Evolutionary conservation across 768 basidiomycete genomes (phyloP), one percentile per base, ranked within the genome.

Genomic region (Pulveroboletus ravenelii): DNA sequence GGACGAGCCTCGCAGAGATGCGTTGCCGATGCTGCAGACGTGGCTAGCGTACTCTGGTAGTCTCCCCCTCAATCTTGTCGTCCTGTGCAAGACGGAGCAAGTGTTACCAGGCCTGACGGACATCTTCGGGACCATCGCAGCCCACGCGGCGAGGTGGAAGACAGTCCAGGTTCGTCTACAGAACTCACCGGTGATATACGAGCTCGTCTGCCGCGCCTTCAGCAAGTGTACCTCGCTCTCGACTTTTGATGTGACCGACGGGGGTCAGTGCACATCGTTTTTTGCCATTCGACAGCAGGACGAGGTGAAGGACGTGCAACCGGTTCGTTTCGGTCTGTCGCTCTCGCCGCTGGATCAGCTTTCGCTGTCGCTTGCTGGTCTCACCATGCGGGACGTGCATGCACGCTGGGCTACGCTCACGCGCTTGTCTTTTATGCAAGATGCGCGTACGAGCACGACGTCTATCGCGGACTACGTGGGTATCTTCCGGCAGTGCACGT

Each of bases 391-490:
- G 32, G 50, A 64, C 8, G 51, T 66, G 6, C 46, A 40, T 4
- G 54, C 34, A 3, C 38, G 49, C 0, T 66, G 63, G 63, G 45
- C 51, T 6, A 47, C 34, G 36, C 53, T 64, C 42, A 59, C 64
- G 29, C 53, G 48, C 1, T 31, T 66, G 41, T 53, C 45, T 2
- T 63, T 64, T 38, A 66, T 66, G 61, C 55, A 56, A n/a, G 52
- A 63, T 27, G 53, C 54, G n/a, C 51, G 48, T 32, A 45, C 58
- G 15, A 63, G 58, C 36, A 41, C 51, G 31, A 46, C 58, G 8
- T 56, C 63, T 0, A 47, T 66, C 49, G 52, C 52, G 2, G 59
- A 58, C 29, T 64, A 66, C 14, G 47, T 50, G 13, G 14, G 39
- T 6, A 30, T 64, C 15, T 54, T 64, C 14, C 50, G 6, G 43